These are phyloP conservation scores for Annulohypoxylon nitens DNA, from an alignment of 495 filamentous ascomycete genomes.

Conservation along the genomic window DNA sequence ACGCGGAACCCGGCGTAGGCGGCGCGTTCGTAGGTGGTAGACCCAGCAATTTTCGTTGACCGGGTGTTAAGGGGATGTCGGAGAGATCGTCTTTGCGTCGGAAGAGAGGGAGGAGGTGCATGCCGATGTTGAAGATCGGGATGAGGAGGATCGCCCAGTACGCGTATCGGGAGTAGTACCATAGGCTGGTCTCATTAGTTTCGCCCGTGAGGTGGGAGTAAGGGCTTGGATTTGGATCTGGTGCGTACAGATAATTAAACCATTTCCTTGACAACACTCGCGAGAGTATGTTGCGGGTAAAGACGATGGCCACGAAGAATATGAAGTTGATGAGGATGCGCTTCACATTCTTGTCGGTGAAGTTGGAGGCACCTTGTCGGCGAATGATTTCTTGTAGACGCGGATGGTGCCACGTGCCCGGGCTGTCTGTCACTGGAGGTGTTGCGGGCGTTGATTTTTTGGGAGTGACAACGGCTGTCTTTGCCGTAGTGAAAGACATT, in stretches of 20 bases:
- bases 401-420: constrained; percentile 91
- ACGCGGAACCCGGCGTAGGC: constrained; percentile 73
- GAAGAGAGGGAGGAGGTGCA: constrained; percentile 76
- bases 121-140: constrained; percentile 73
- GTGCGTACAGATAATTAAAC: constrained; percentile 44
- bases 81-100: constrained; percentile 78
- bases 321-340: constrained; percentile 73
- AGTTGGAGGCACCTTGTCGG: constrained; percentile 78
- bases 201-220: background rate
- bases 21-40: constrained; percentile 78
- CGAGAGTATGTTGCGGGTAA: constrained; percentile 44
- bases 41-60: constrained; percentile 86
- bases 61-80: constrained; percentile 92
- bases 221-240: background rate
- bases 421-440: constrained; percentile 57
- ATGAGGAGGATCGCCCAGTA: constrained; percentile 52
- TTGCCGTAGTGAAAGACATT: constrained; percentile 41
- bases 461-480: constrained; percentile 57
- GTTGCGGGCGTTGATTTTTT: constrained; percentile 53
- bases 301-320: constrained; percentile 62
- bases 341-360: constrained; percentile 76
- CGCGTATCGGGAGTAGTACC: constrained; percentile 37
- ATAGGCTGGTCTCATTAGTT: constrained; percentile 31
- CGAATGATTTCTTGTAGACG: constrained; percentile 80
- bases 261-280: constrained; percentile 45